Conservation (phyloP, 345 rosid species). For the Jatropha curcas region DNA sequence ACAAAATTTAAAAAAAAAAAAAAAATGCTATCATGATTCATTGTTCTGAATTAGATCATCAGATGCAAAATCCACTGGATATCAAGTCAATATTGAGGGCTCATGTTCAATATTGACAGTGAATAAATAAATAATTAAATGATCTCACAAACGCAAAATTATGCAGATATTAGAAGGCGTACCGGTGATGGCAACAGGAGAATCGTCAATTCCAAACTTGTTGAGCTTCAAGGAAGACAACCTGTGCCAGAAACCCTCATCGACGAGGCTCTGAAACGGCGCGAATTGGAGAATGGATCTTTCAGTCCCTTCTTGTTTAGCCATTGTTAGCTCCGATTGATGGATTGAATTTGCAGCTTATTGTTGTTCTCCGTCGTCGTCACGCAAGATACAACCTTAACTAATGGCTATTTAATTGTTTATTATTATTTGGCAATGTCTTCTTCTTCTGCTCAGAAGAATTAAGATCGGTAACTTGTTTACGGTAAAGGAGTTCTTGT, state of each 20-base stretch:
- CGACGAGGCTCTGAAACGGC: slow-evolving; percentile 72
- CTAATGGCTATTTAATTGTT: background rate
- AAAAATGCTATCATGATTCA: too few species aligned
- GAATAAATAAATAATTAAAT: background rate
- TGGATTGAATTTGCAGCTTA: too few species aligned
- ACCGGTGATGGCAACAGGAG: slow-evolving; percentile 82
- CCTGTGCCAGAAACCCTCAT: slow-evolving; percentile 94
- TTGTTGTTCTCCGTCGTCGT: background rate
- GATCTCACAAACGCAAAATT: background rate
- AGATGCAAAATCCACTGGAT: too few species aligned
- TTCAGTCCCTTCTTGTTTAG: slow-evolving; percentile 25
- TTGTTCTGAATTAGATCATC: too few species aligned
- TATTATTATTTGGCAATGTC: too few species aligned
- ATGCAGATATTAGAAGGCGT: background rate
- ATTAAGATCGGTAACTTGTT: too few species aligned
- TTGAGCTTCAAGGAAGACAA: slow-evolving; percentile 87
- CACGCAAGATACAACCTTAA: background rate
- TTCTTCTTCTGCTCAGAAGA: too few species aligned
- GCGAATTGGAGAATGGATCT: slow-evolving; percentile 68
- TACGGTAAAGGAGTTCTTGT: too few species aligned
- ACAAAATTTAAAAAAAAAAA: too few species aligned
- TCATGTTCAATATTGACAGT: background rate
- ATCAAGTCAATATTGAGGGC: too few species aligned
- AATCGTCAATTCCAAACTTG: slow-evolving; percentile 83
- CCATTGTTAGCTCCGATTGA: slow-evolving; percentile 11